phyloP scores from a whole-genome alignment of 2,329 filamentous ascomycete species.

The Sclerotinia borealis region DNA sequence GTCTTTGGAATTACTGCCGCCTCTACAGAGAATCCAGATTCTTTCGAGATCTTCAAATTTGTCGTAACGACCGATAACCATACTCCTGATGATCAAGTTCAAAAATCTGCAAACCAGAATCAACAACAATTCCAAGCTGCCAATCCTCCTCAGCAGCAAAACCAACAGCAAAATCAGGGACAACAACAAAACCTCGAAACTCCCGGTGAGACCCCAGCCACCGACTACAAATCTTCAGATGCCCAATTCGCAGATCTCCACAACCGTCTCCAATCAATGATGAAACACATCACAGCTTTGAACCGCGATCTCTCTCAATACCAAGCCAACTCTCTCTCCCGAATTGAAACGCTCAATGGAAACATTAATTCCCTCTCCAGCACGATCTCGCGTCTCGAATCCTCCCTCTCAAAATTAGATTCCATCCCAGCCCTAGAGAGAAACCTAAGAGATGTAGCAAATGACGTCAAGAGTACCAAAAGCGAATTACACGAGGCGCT shows the following conservation, averaged over 20 bases:
- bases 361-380: conserved; percentile 11
- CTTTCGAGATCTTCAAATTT: conserved; percentile 88
- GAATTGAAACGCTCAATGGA: conserved; percentile 17
- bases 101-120: conserved; percentile 18
- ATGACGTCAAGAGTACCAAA: conserved; percentile 53
- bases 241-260: conserved; percentile 79
- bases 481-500: conserved; percentile 37
- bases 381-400: conserved; percentile 17
- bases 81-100: conserved; percentile 27
- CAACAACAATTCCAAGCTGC: conserved; percentile 11
- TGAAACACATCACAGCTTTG: conserved; percentile 60
- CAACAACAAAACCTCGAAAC: conserved; percentile 30
- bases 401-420: conserved; percentile 38
- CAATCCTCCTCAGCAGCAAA: conserved; percentile 30
- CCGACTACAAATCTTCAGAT: conserved; percentile 39
- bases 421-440: conserved; percentile 41
- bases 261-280: conserved; percentile 69
- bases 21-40: conserved; percentile 86
- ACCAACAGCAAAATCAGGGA: conserved; percentile 20
- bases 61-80: conserved; percentile 57
- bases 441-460: conserved; percentile 48
- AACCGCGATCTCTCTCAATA: conserved; percentile 50
- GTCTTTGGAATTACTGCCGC: conserved; percentile 82
- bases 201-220: conserved; percentile 37
- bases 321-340: conserved; percentile 44